These are phyloP conservation scores for Heliocybe sulcata DNA, from an alignment of 1,284 basidiomycete species.

Conservation along the genomic window DNA sequence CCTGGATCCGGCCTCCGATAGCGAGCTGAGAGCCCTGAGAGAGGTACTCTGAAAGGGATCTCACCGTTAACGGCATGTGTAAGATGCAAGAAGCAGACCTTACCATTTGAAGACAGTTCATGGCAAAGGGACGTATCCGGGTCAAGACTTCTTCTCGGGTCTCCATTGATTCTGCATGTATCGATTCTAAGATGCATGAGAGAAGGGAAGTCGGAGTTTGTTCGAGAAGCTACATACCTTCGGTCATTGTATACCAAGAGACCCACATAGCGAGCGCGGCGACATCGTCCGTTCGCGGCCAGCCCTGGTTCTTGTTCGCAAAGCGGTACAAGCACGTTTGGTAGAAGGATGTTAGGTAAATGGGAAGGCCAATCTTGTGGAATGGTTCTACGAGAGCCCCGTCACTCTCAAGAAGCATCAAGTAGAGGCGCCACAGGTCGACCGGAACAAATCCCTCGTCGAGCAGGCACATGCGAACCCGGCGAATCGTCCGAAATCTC, in stretches of 20 bases:
- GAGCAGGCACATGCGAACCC: constrained; percentile 30
- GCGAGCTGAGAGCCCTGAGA: neutral
- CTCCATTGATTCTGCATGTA: constrained; percentile 6
- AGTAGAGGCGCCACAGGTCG: constrained; percentile 44
- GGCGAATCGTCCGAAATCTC: constrained; percentile 35
- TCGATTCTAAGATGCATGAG: constrained; percentile 16
- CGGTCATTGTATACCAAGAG: constrained; percentile 27
- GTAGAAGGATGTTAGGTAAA: neutral
- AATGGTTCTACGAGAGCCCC: constrained; percentile 36
- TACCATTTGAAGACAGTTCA: constrained; percentile 5
- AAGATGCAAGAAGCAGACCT: constrained; percentile 1
- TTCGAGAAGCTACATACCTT: constrained; percentile 16
- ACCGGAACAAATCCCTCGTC: constrained; percentile 19
- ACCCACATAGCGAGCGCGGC: constrained; percentile 29
- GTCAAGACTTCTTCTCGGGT: constrained; percentile 6
- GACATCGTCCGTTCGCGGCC: constrained; percentile 10
- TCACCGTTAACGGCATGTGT: neutral
- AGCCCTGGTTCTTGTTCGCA: neutral
- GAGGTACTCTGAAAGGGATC: neutral
- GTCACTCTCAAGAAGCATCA: constrained; percentile 44
- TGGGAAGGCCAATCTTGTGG: constrained; percentile 22
- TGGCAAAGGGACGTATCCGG: constrained; percentile 7
- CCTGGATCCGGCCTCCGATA: neutral
- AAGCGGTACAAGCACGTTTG: neutral
- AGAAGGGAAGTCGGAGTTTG: constrained; percentile 10